Conservation (phyloP, 345 rosid genomes). For the Acer campestre region DNA sequence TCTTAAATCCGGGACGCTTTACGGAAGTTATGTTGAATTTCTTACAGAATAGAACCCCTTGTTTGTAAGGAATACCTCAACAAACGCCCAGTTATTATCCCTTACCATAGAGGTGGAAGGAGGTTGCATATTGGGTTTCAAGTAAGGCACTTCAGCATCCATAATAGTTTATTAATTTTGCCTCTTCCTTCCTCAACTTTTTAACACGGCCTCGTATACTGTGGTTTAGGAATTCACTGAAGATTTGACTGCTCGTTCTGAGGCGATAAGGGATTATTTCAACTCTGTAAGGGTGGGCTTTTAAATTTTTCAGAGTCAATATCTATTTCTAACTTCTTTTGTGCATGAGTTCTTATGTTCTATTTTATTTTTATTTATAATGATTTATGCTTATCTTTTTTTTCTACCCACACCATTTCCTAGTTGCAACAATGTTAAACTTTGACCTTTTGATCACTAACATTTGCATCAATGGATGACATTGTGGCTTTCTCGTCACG, state of each 20-base stretch:
- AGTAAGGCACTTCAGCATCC: conserved; percentile 38
- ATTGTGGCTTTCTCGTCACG: neutral
- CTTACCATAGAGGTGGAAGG: conserved; percentile 96
- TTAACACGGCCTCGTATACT: neutral
- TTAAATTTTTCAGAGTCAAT: conserved; percentile 9
- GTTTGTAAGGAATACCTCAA: conserved; percentile 75
- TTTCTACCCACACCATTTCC: neutral
- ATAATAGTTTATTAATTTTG: neutral
- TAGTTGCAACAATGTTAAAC: neutral
- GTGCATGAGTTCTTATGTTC: neutral
- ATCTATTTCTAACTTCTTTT: conserved; percentile 20
- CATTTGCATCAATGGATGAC: neutral
- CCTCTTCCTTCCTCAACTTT: neutral
- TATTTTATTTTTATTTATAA: neutral
- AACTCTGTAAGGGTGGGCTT: conserved; percentile 58
- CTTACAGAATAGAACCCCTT: conserved; percentile 83
- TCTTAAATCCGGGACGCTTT: neutral
- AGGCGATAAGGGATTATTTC: conserved; percentile 59
- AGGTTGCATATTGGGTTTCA: conserved; percentile 94
- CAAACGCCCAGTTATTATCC: conserved; percentile 82
- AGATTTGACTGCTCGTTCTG: conserved; percentile 79
- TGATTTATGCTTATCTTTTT: neutral
- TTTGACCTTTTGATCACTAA: neutral
- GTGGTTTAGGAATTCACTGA: conserved; percentile 73
- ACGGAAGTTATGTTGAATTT: conserved; percentile 21